Evolutionary conservation across 495 filamentous ascomycete species (phyloP).

Genomic region (Neurospora sp.): DNA sequence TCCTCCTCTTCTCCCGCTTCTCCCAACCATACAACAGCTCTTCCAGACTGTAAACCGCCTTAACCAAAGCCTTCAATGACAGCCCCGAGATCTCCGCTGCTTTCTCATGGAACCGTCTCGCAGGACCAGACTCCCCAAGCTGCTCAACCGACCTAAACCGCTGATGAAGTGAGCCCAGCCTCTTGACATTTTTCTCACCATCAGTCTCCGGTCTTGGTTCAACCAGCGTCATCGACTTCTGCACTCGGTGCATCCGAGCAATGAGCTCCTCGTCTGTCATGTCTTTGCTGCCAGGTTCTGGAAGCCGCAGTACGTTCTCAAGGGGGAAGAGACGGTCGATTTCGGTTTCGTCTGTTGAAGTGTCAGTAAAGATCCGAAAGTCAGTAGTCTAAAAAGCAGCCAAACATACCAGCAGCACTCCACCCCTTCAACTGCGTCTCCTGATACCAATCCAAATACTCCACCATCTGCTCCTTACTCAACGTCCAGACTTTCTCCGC

Average conservation of each 20-base stretch:
- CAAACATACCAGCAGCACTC: conserved; percentile 33
- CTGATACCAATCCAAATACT: conserved; percentile 87
- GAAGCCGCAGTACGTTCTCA: conserved; percentile 6
- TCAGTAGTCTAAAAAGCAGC: too few relatives aligned
- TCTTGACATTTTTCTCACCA: neutral
- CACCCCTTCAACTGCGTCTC: conserved; percentile 50
- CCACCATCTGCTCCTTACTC: conserved; percentile 57
- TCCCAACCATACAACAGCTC: conserved; percentile 11
- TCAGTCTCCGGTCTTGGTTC: neutral
- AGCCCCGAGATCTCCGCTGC: conserved; percentile 14
- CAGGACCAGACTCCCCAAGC: conserved; percentile 7
- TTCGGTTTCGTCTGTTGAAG: conserved; percentile 18
- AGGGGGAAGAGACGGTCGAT: conserved; percentile 40
- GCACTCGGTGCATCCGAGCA: conserved; percentile 15
- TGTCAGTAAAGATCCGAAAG: too few relatives aligned
- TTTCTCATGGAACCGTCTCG: conserved; percentile 19
- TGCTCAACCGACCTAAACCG: conserved; percentile 9
- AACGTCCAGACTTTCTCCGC: conserved; percentile 63
- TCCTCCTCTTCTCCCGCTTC: conserved; percentile 8
- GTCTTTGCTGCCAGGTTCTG: conserved; percentile 15
- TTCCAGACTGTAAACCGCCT: conserved; percentile 17
- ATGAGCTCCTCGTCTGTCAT: conserved; percentile 16
- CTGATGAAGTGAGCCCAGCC: conserved; percentile 11
- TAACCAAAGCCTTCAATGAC: conserved; percentile 12
- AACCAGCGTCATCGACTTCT: conserved; percentile 10